Evolutionary conservation across 441 rosid species (phyloP).

Genomic region (Rhodomyrtus psidioides): DNA sequence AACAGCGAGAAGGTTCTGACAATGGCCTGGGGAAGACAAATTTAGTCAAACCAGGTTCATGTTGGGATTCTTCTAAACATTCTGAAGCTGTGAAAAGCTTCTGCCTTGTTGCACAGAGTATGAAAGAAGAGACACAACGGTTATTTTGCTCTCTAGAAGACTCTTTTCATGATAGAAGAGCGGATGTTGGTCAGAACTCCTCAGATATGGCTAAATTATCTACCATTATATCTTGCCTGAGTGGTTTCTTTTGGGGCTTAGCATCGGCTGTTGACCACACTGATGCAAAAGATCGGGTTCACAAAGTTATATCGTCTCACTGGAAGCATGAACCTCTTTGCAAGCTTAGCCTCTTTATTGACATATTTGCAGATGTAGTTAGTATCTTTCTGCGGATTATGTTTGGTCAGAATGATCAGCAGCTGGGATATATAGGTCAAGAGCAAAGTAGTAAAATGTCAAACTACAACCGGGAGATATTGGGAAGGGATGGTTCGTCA

Average conservation of each 20-base stretch:
- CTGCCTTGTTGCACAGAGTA: conserved; percentile 32
- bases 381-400: conserved; percentile 28
- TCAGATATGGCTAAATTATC: conserved; percentile 38
- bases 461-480: conserved; percentile 2
- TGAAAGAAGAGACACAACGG: conserved; percentile 49
- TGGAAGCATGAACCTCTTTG: conserved; percentile 33
- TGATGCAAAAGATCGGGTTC: conserved; percentile 24
- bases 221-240: conserved; percentile 48
- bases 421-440: conserved; percentile 16
- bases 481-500: conserved; percentile 8
- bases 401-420: conserved; percentile 29
- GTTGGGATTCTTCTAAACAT: conserved; percentile 17
- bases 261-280: conserved; percentile 42
- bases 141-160: conserved; percentile 35
- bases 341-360: conserved; percentile 24
- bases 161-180: conserved; percentile 21
- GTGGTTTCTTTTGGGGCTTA: conserved; percentile 86
- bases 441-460: conserved; percentile 14
- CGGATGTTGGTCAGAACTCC: conserved; percentile 20
- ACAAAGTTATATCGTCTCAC: conserved; percentile 23
- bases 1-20: conserved; percentile 20
- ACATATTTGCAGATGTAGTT: conserved; percentile 35
- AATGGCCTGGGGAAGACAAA: conserved; percentile 8
- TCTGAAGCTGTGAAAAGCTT: conserved; percentile 35
- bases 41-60: conserved; percentile 8